Base-by-base conservation (phyloP, 768 basidiomycete genomes). In the Cystoderma amianthinum region DNA sequence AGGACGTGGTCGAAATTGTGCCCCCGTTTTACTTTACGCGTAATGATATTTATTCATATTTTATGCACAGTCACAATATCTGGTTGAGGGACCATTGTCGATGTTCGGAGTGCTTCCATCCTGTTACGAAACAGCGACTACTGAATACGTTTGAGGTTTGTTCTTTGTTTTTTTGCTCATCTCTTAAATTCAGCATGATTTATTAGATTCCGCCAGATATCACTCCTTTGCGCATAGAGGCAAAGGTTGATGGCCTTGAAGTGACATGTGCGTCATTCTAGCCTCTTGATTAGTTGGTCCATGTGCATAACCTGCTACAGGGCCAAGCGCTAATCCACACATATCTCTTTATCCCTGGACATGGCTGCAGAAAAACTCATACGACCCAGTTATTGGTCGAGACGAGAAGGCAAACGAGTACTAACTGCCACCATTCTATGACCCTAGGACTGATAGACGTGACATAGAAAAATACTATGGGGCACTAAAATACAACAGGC, bases 1-100 rank as follows among this genome's bases (percentile, higher is more conserved):
- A 69, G 72, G 44, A 73, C 66, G 2, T 84, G 80, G 76, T 86
- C 88, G 2, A 68, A 80, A 61, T 93, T 84, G 90, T 91, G 56
- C 48, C 85, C 71, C 9, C 38, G 4, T 2, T 39, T 17, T 15
- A 10, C 24, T 22, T 5, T 23, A 7, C 15, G 23, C 32, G 32
- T 21, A 6, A 41, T 45, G 2, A 35, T 6, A 34, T 39, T 16
- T 22, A 36, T 22, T 39, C 25, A 35, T 22, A 20, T 30, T 25
- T 28, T 16, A 4, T 39, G 11, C 37, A 19, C 49, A 97, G 94
- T 55, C 90, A 95, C 56, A 80, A 92, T 52, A 76, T 91, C 30
- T 96, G 91, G 86, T 65, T 97, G 17, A 71, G 90, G 33, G 95
- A 97, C 54, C 94, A 97, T 49, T 98, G 95, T 57, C 74, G 92